Percentiles rank a stretch among this genome's conserved stretches.
Conservation (phyloP, 371 early-diverging fungal species). For the Thermomucor indicae-seudaticae region DNA sequence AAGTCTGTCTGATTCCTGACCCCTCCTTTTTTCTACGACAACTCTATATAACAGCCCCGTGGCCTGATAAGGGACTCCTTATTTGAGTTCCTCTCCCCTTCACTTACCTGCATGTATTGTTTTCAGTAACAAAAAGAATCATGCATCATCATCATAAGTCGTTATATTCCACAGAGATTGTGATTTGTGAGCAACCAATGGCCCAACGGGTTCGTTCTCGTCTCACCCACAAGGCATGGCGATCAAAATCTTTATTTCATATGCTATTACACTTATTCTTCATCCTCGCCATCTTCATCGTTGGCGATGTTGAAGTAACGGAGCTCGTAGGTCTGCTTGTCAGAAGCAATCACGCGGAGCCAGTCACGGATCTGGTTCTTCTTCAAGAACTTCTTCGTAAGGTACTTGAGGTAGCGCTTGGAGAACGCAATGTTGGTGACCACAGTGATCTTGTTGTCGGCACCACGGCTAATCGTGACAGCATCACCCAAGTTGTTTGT, state of each 20-base stretch:
- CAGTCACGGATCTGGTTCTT: constrained; percentile 98
- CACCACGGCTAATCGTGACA: constrained; percentile 79
- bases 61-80: too few relatives aligned
- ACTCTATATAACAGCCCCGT: too few relatives aligned
- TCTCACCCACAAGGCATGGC: constrained; percentile 60
- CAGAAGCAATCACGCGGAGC: constrained; percentile 93
- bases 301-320: constrained; percentile 94
- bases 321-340: constrained; percentile 92
- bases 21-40: too few relatives aligned
- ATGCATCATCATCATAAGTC: too few relatives aligned
- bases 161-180: constrained; percentile 55
- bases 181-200: constrained; percentile 44
- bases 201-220: constrained; percentile 62
- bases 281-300: constrained; percentile 80
- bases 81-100: too few relatives aligned
- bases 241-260: constrained; percentile 7
- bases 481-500: constrained; percentile 93
- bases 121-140: too few relatives aligned
- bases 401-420: constrained; percentile 99
- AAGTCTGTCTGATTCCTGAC: too few relatives aligned
- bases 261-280: constrained; percentile 33
- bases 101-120: too few relatives aligned
- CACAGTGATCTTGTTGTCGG: constrained; percentile 75
- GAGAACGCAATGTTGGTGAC: constrained; percentile 80
- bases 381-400: constrained; percentile 99